Evolutionary conservation across 345 rosid genomes (phyloP), one percentile per base, ranked within the genome.

Genomic region (Gossypium turneri): DNA sequence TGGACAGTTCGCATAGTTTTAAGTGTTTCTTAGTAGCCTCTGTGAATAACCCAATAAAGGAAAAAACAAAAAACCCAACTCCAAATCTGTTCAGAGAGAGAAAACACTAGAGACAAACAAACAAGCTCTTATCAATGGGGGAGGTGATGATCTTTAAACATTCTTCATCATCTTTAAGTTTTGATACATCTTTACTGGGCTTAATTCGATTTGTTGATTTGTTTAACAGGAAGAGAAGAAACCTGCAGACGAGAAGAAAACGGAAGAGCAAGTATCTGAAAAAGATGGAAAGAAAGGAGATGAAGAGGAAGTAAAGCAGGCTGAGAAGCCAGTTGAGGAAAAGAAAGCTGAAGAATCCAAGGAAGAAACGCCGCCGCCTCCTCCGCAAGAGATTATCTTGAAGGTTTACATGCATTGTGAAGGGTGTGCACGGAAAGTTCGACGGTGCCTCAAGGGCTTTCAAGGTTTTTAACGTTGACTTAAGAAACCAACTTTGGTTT

Each of bases 351-450:
- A 80, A 72, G 92, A 79, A 73, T 51, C 86, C 15, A 83, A 82
- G 65, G 84, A 81, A 13, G 84, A 81, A 45, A 57, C 7, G 63
- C 63, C 82, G 6, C 85, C 90, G 7, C 38, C 38, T 5, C 29
- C 29, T 4, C 88, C 97, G 1, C 90, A 80, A 65, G 98, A 94
- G 75, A 89, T 94, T 9, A 77, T 94, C 7, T 84, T 94, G 41
- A 88, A 79, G 77, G 96, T 91, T 17, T 91, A 81, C 90, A 94
- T 94, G 98, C 98, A 94, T 85, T 94, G 98, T 72, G 98, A 94
- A 84, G 98, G 98, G 20, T 94, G 98, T 75, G 98, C 98, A 38
- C 89, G 93, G 43, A 94, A 93, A 80, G 87, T 94, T 60, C 95
- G 87, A 53, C 80, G 86, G 52, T 83, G 94, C 63, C 94, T 94